phyloP scores from a whole-genome alignment of 805 yeast species.

The Metschnikowia lachancei region DNA sequence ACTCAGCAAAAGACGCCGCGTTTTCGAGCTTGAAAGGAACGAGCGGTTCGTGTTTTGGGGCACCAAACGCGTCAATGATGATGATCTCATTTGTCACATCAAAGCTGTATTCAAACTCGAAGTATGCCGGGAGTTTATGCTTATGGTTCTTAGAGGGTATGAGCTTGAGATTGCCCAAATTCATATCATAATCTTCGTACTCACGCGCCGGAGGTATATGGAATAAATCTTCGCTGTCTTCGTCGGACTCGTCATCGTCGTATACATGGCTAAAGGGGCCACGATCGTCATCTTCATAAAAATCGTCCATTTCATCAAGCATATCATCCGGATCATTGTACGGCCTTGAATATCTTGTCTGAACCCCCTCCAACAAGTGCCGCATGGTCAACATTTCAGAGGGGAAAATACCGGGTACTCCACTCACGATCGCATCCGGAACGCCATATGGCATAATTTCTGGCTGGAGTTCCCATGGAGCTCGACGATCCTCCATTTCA shows the following conservation, averaged over 20 bases:
- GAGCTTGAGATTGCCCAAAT: slow-evolving; percentile 7
- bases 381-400: too few relatives aligned
- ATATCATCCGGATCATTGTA: neutral
- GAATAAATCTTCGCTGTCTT: neutral
- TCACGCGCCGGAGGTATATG: neutral
- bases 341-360: too few relatives aligned
- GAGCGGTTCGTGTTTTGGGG: slow-evolving; percentile 4
- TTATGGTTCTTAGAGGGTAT: neutral
- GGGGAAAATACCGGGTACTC: too few relatives aligned
- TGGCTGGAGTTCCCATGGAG: too few relatives aligned
- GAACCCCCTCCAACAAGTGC: too few relatives aligned
- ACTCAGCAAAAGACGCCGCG: slow-evolving; percentile 4
- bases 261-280: neutral
- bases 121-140: neutral
- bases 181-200: neutral
- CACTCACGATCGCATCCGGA: too few relatives aligned
- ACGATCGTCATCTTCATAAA: neutral
- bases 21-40: slow-evolving; percentile 5
- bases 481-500: neutral
- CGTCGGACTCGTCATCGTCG: neutral
- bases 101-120: neutral
- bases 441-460: too few relatives aligned
- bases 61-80: neutral
- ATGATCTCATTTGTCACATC: neutral
- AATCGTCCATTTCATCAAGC: neutral